phyloP scores from a whole-genome alignment of 495 filamentous ascomycete species.

The Penicillium psychrofluorescens region DNA sequence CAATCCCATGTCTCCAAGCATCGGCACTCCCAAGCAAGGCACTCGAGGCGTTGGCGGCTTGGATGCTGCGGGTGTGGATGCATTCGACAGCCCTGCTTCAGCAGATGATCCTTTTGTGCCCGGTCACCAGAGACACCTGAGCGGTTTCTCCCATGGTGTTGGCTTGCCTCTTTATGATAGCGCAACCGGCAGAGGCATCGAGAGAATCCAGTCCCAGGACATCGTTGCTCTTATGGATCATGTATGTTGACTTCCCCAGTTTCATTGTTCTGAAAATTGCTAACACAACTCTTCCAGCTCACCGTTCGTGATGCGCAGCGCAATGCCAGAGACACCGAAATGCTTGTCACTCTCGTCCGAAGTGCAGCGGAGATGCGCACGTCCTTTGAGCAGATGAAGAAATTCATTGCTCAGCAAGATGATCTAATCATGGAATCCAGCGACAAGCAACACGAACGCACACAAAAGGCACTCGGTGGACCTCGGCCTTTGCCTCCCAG shows the following conservation, averaged over 20 bases:
- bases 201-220: constrained; percentile 92
- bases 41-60: constrained; percentile 53
- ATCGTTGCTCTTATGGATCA: constrained; percentile 98
- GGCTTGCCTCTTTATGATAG: constrained; percentile 85
- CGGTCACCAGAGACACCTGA: constrained; percentile 64
- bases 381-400: constrained; percentile 95
- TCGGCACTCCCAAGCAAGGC: constrained; percentile 52
- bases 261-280: constrained; percentile 8
- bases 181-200: constrained; percentile 80
- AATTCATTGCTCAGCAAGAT: constrained; percentile 79
- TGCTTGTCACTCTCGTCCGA: constrained; percentile 86
- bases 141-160: constrained; percentile 75
- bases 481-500: constrained; percentile 74
- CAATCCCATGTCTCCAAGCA: constrained; percentile 53
- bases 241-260: constrained; percentile 38
- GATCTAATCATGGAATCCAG: constrained; percentile 74
- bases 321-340: constrained; percentile 94
- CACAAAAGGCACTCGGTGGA: constrained; percentile 73
- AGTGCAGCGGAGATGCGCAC: constrained; percentile 96
- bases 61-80: constrained; percentile 48
- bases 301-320: constrained; percentile 96
- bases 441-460: constrained; percentile 78
- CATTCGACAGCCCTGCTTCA: constrained; percentile 53
- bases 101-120: constrained; percentile 51
- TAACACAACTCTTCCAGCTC: constrained; percentile 50